phyloP scores from a whole-genome alignment of 306 rosid genomes.

The Glycine tomentella region DNA sequence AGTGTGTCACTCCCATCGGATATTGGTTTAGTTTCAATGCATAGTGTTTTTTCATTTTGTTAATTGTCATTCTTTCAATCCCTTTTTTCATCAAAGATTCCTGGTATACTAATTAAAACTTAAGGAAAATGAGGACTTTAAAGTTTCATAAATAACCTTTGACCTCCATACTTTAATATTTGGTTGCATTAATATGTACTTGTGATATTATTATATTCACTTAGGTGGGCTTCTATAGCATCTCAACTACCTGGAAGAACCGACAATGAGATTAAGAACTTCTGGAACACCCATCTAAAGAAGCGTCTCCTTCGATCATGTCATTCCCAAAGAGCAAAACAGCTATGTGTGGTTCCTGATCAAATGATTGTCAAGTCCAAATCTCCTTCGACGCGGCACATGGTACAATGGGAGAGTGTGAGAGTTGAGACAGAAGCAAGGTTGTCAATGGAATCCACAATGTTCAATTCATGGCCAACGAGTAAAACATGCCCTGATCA shows the following conservation, averaged over 20 bases:
- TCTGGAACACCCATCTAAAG: conserved; percentile 73
- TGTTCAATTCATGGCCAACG: conserved; percentile 41
- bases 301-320: conserved; percentile 51
- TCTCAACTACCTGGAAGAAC: conserved; percentile 72
- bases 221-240: conserved; percentile 74
- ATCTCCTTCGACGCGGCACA: conserved; percentile 56
- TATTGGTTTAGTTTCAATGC: not conserved
- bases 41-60: not conserved
- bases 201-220: conserved; percentile 20
- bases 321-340: conserved; percentile 36
- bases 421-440: conserved; percentile 70
- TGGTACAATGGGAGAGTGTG: conserved; percentile 68
- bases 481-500: conserved; percentile 46
- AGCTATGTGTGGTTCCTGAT: conserved; percentile 24
- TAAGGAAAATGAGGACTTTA: not conserved
- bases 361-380: conserved; percentile 33
- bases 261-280: conserved; percentile 72
- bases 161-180: not conserved
- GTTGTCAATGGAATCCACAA: conserved; percentile 57
- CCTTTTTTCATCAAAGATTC: not conserved
- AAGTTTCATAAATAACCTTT: not conserved
- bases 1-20: not conserved
- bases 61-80: not conserved
- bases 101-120: not conserved
- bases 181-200: conserved; percentile 33